Evolutionary conservation across 495 filamentous ascomycete species (phyloP).

Genomic region (Cryomyces minteri): DNA sequence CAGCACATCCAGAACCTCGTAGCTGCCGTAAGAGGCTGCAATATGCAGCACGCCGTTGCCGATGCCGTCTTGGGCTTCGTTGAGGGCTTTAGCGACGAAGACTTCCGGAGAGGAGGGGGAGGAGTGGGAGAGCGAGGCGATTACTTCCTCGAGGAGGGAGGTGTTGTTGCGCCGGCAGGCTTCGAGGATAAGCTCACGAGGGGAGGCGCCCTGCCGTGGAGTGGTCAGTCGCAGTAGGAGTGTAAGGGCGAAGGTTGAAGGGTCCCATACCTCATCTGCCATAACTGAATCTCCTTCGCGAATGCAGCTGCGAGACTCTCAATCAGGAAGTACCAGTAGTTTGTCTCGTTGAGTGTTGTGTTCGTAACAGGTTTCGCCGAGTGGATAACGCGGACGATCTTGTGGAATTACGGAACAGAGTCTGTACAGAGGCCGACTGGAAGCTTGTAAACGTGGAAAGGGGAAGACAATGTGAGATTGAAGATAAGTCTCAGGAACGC

Average conservation of each 20-base stretch:
- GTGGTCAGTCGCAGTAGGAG: background rate
- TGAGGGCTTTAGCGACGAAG: conserved; percentile 52
- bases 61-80: conserved; percentile 63
- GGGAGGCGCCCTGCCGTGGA: conserved; percentile 54
- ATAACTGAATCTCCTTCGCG: background rate
- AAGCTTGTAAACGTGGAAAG: no score
- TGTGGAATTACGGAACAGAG: no score
- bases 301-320: no score
- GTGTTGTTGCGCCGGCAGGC: conserved; percentile 85
- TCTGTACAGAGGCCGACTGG: no score
- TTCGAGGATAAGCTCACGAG: conserved; percentile 74
- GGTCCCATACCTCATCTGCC: conserved; percentile 7
- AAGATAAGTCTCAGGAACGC: no score
- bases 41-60: conserved; percentile 82
- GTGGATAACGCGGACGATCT: no score
- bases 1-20: conserved; percentile 72
- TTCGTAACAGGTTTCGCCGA: no score
- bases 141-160: conserved; percentile 50
- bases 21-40: conserved; percentile 70
- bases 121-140: conserved; percentile 17
- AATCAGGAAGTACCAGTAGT: no score
- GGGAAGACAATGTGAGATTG: no score
- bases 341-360: no score
- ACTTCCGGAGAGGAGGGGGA: conserved; percentile 32
- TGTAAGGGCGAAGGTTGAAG: no score